Base-by-base conservation (phyloP, 805 yeast genomes). In the Ogataea siamensis region DNA sequence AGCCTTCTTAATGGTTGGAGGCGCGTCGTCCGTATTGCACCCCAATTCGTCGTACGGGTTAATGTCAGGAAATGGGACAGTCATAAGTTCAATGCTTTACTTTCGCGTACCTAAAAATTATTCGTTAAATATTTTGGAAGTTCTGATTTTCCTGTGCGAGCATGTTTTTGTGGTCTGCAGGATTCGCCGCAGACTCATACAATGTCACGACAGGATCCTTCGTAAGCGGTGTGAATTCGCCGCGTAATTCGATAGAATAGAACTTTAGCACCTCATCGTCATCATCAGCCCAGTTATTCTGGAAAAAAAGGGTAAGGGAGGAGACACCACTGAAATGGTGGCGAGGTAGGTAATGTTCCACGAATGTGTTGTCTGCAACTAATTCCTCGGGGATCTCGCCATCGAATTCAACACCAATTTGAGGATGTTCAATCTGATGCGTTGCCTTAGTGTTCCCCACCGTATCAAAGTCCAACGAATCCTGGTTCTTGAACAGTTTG, bases 171-270 rank as follows among this genome's bases (percentile, higher is more conserved):
- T 91, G 97, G 57, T 89, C 97, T 1, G 82, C 77, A 0, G 96
- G 96, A 57, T 89, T 89, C 3, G 97, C 93, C 0, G 96, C 94
- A 39, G 88, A 76, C 62, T 91, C 98, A 59, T 89, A 91, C 14
- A 85, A 55, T 0, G 95, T 71, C 11, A 83, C 70, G 12, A 87
- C 76, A 0, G 96, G 95, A 28, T 83, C 86, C 45, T 72, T 73
- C 21, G 66, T 58, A 34, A 83, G 57, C 24, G 71, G 75, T 5
- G 74, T 67, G 42, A 60, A 72, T 46, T 78, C 83, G 1, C 98
- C 98, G 31, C 96, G 67, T 17, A 91, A 59, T 40, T 94, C 97
- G 29, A 89, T 62, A 49, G 79, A 83, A 49, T 80, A 80, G 2
- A 89, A 38, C 37, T 68, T 73, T 5, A 80, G 69, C 16, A 68